These are phyloP conservation scores for Melampsora larici-populina DNA, from an alignment of 1,284 basidiomycete genomes.

Conservation along the genomic window DNA sequence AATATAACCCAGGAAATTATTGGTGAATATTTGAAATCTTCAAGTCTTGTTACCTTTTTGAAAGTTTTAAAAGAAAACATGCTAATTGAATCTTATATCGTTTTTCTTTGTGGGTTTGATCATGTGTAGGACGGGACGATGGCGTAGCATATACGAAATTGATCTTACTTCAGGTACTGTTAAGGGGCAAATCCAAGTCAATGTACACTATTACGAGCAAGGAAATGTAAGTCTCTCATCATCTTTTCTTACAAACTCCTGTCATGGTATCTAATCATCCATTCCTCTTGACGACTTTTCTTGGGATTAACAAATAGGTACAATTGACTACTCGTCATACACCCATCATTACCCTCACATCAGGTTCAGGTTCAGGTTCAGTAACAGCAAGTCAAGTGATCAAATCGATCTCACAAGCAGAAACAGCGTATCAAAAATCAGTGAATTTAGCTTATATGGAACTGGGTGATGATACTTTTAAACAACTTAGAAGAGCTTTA, in stretches of 20 bases:
- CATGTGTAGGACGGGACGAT: constrained; percentile 69
- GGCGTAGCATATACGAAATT: constrained; percentile 64
- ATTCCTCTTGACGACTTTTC: too few species aligned
- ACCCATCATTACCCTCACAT: neutral
- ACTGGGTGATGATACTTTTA: constrained; percentile 30
- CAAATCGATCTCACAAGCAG: neutral
- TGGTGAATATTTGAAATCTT: constrained; percentile 1
- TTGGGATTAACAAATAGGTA: constrained; percentile 4
- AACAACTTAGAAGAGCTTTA: constrained; percentile 72
- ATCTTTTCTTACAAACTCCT: neutral
- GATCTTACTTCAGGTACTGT: constrained; percentile 54
- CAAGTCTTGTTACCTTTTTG: too few species aligned
- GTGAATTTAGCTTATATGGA: constrained; percentile 15
- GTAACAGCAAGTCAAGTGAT: neutral
- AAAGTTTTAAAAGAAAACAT: too few species aligned
- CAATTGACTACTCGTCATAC: constrained; percentile 16
- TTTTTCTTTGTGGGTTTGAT: neutral
- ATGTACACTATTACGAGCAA: constrained; percentile 94
- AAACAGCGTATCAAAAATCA: constrained; percentile 7
- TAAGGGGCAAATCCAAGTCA: constrained; percentile 66
- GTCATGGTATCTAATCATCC: too few species aligned
- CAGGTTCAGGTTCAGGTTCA: neutral
- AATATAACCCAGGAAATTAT: constrained; percentile 70
- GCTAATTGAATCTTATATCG: too few species aligned
- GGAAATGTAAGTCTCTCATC: constrained; percentile 66